phyloP scores from a whole-genome alignment of 2,329 filamentous ascomycete species.

The Piedraia hortae region DNA sequence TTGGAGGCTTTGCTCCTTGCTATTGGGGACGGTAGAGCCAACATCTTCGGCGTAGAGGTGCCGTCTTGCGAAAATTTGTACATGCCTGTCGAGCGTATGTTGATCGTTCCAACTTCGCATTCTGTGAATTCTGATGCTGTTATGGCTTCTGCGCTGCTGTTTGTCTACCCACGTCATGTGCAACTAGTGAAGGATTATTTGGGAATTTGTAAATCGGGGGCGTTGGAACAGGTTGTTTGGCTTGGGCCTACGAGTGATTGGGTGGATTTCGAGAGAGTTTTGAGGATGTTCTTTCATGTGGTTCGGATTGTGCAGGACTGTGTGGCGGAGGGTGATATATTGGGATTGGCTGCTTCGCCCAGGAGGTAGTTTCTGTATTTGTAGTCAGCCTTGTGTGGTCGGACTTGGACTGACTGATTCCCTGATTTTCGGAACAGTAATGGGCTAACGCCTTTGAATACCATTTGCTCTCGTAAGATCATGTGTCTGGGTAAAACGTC shows the following conservation, averaged over 20 bases:
- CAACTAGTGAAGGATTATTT: constrained; percentile 20
- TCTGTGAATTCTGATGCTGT: constrained; percentile 17
- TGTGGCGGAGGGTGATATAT: constrained; percentile 4
- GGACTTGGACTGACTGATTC: no score
- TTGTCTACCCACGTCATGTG: constrained; percentile 26
- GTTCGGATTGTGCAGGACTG: constrained; percentile 3
- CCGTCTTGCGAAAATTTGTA: constrained; percentile 18
- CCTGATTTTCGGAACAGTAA: no score
- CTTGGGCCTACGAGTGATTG: constrained; percentile 18
- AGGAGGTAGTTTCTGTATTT: neutral
- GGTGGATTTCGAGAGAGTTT: constrained; percentile 6
- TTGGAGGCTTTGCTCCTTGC: constrained; percentile 20
- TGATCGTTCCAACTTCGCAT: constrained; percentile 19
- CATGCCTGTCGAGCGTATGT: constrained; percentile 16
- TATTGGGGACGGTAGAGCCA: constrained; percentile 5
- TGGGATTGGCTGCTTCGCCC: constrained; percentile 4
- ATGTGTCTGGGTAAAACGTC: no score
- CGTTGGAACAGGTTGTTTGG: constrained; percentile 16
- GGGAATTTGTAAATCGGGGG: constrained; percentile 8
- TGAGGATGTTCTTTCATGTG: constrained; percentile 2
- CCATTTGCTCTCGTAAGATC: no score
- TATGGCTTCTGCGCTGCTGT: constrained; percentile 21
- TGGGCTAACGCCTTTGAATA: no score
- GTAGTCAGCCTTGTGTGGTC: no score
- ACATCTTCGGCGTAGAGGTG: constrained; percentile 23